Base-by-base conservation (phyloP, 192 early-diverging fungal genomes). In the Umbelopsis ramanniana region DNA sequence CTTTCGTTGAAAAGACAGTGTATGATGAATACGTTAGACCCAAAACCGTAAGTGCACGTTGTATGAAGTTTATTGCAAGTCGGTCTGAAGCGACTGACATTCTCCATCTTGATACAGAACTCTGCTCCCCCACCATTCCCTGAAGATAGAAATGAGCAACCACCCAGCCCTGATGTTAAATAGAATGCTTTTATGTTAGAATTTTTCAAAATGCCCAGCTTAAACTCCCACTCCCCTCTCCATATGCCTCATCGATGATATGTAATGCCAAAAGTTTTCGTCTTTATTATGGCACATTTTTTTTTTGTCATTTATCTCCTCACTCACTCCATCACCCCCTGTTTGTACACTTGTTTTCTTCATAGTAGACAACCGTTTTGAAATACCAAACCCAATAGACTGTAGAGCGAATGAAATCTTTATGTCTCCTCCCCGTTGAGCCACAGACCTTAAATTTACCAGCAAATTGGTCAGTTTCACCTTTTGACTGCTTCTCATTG, bases 1-100 rank as follows among this genome's bases (percentile, higher is more conserved):
- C 91, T 38, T 93, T 93, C 80, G 79, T 79, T 70, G 90, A 93
- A 46, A 90, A 89, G 82, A 79, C 83, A 46, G 82, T 82, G 75
- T 88, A 83, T 66, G 89, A 90, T 76, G 87, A 88, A 67, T 88
- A 85, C 82, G 77, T 89, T 63, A 29, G 57, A 70, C 57, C 57
- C 12, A 63, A 63, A 35, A 19, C 57, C 26, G 57, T 63, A 63
- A 63, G 57, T 63, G 11, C 15, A 50, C 17, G 40, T 43, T 43
- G 40, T 29, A 29, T 29, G 6, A 2, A 0, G 6, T 40, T 40
- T 40, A 40, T 40, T 40, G 6, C 8, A 43, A 11, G 17, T 67
- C 11, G 15, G 10, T 46, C 6, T 38, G 3, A 22, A 9, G 12
- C 21, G 7, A n/a, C n/a, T 67, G 5, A 48, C 23, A 12, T 37